Evolutionary conservation across 225 moss, liverwort and hornwort genomes (phyloP).

Genomic region (Anthoceros angustus): DNA sequence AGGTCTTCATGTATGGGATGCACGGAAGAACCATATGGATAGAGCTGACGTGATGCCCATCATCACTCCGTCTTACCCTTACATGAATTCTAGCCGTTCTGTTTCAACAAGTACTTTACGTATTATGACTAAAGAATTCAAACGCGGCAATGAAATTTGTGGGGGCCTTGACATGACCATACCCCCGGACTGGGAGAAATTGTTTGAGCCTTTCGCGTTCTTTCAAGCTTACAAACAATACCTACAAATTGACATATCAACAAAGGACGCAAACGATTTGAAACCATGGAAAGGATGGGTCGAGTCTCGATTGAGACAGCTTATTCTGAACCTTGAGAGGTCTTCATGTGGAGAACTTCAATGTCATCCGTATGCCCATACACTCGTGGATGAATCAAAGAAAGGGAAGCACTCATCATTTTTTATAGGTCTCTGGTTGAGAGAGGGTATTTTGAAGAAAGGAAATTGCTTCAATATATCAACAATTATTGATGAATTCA

Average conservation of each 20-base stretch:
- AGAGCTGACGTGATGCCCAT: slow-evolving; percentile 90
- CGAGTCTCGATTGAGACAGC: slow-evolving; percentile 81
- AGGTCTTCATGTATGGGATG: slow-evolving; percentile 88
- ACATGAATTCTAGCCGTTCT: slow-evolving; percentile 92
- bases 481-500: slow-evolving; percentile 76
- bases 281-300: slow-evolving; percentile 98
- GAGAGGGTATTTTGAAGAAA: slow-evolving; percentile 57
- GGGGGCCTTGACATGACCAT: slow-evolving; percentile 80
- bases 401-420: slow-evolving; percentile 63
- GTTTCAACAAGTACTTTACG: slow-evolving; percentile 84
- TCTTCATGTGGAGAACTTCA: slow-evolving; percentile 69
- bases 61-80: slow-evolving; percentile 94
- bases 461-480: slow-evolving; percentile 82
- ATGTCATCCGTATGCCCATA: slow-evolving; percentile 80
- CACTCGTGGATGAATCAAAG: slow-evolving; percentile 61
- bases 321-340: slow-evolving; percentile 88
- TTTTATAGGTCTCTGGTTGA: slow-evolving; percentile 76
- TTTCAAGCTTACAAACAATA: slow-evolving; percentile 94
- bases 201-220: slow-evolving; percentile 71
- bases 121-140: slow-evolving; percentile 95
- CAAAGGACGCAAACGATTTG: slow-evolving; percentile 77
- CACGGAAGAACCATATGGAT: slow-evolving; percentile 78
- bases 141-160: slow-evolving; percentile 68
- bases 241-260: slow-evolving; percentile 73
- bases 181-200: slow-evolving; percentile 69